These are phyloP conservation scores for Lepraria neglecta DNA, from an alignment of 495 filamentous ascomycete genomes.

Conservation along the genomic window DNA sequence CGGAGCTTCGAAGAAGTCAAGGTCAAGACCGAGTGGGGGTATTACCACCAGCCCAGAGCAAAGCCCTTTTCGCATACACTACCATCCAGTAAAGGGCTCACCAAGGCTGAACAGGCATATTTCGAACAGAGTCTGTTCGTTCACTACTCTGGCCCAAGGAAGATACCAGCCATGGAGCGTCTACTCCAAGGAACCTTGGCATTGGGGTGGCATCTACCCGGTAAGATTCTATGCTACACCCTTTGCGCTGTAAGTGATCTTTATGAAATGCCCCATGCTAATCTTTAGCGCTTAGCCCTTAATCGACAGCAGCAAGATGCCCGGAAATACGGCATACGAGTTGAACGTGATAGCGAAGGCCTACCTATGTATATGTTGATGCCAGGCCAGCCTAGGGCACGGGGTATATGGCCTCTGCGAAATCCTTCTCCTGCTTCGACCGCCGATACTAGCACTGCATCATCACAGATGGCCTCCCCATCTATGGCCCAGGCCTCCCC, in stretches of 20 bases:
- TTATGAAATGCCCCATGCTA: not conserved
- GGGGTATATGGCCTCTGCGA: not conserved
- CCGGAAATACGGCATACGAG: not conserved
- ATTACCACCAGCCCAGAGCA: no score
- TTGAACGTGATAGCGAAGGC: constrained; percentile 7
- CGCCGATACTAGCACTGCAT: not conserved
- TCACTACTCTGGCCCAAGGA: not conserved
- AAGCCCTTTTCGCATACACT: not conserved
- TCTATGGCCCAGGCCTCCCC: no score
- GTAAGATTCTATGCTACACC: not conserved
- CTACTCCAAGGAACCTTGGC: constrained; percentile 12
- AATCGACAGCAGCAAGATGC: constrained; percentile 4
- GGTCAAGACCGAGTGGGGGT: no score
- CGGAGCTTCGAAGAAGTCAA: not conserved
- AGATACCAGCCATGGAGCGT: constrained; percentile 7
- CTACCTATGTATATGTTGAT: constrained; percentile 10
- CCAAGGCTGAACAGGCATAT: constrained; percentile 1
- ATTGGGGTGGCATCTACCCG: constrained; percentile 9
- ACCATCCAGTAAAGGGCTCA: constrained; percentile 3
- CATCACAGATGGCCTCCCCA: not conserved
- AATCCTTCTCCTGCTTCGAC: not conserved
- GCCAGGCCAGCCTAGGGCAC: constrained; percentile 6
- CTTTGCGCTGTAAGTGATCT: not conserved
- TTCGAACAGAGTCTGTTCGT: constrained; percentile 4
- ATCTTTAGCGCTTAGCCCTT: constrained; percentile 2